Evolutionary conservation across 2,329 filamentous ascomycete genomes (phyloP), one percentile per base, ranked within the genome.

Genomic region (Ceratocystis papillata): DNA sequence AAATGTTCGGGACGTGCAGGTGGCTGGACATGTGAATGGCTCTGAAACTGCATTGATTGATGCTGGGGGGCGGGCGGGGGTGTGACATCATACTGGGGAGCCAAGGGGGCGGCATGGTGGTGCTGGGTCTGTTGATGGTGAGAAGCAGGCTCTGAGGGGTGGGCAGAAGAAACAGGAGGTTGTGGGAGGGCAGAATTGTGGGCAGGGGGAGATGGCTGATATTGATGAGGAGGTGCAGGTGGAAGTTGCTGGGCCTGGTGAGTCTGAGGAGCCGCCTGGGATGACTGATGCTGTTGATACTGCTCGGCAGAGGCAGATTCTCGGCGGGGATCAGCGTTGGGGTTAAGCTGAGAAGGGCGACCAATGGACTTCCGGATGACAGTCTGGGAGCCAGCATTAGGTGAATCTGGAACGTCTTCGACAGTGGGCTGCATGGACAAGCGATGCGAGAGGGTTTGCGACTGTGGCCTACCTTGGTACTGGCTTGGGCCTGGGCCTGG

Each of bases 321-420:
- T 30, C 44, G 65, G 7, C 44, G 41, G 30, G 17, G 45, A 22
- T 64, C 41, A 2, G 63, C 50, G 5, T 33, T 33, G 1, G 30
- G 30, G 30, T 67, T 12, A 7, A 62, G 50, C 15, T 65, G 66
- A 8, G 55, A 48, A 12, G 63, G 46, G 6, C 66, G 66, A 4
- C 59, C 59, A 28, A 65, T 63, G 10, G 66, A 60, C 30, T 67
- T 67, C 12, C 66, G 44, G 3, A 63, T 53, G 33, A 67, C 25
- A n/a, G 66, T 63, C 44, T 67, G 66, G 5, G 64, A 45, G 7
- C 37, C 59, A 50, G 59, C 1, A 15, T 67, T 67, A 17, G 78
- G 76, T 1, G 81, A 80, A 62, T 85, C 83, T 3, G 84, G 83
- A 5, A 80, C 83, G 69, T 87, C 85, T 71, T 87, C 85, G 5